Evolutionary conservation across 2,329 filamentous ascomycete species (phyloP), one percentile per base, ranked within the genome.

Genomic region (Lojkania enalia): DNA sequence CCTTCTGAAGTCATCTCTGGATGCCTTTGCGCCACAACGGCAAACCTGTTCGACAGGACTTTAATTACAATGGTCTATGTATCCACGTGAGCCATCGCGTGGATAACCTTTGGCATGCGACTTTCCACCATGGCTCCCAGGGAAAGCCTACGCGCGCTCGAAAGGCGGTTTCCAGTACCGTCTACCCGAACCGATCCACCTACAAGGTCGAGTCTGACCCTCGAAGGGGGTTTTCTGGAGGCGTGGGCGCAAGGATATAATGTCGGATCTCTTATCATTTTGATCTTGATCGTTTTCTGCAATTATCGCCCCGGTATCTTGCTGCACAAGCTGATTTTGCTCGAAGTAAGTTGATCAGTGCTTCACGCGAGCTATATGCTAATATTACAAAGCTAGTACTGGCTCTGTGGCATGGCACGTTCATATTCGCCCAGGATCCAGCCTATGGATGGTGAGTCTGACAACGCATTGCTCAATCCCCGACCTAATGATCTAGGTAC

Each of bases 191-290:
- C 57, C 6, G 58, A 59, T 33, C 57, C 61, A 13, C 62, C 64
- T 2, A 65, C 58, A 13, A 50, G 62, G 31, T 44, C 44, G 2
- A 62, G 58, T 20, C 47, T 68, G 30, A 53, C 51, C 2, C 49
- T 47, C 2, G 60, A 66, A 32, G 64, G 62, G 33, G 61, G 61
- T 0, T 59, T 64, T 35, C 42, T 68, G 18, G 65, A 68, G 35
- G 64, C 64, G 15, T 68, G 64, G 65, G 64, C 64, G 11, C 61
- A 68, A 49, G 65, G 65, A n/a, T 68, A 66, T 39, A 63, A 68
- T 20, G 65, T 67, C 3, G 65, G 65, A 12, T 63, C 60, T 32
- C 49, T 68, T 25, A 53, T 67, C 14, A 63, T 68, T 6, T 43
- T 68, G 15, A 63, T 68, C 4, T 46, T 68, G 31, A 64, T 68